Evolutionary conservation across 2,329 filamentous ascomycete genomes (phyloP).

Genomic region (Pseudocercospora pini-densiflorae): DNA sequence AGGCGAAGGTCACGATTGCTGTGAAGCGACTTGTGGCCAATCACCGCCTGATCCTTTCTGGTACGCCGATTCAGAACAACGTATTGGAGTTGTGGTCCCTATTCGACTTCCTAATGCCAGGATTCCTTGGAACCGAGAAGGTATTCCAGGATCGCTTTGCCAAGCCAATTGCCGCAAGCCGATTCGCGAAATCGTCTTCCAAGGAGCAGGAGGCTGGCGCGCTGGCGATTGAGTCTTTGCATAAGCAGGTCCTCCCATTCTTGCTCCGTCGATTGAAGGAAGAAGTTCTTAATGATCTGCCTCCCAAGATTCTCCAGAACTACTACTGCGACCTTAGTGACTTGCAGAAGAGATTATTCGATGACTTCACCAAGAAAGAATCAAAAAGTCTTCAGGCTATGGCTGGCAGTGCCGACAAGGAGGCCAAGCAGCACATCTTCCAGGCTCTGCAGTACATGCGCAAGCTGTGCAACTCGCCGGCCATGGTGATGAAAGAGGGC

Average conservation of each 20-base stretch:
- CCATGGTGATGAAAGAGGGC: constrained; percentile 91
- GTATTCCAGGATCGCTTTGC: constrained; percentile 96
- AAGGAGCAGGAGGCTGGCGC: constrained; percentile 98
- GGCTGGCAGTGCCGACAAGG: constrained; percentile 82
- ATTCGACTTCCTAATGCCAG: constrained; percentile 99
- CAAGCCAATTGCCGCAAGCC: constrained; percentile 91
- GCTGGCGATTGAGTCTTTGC: constrained; percentile 93
- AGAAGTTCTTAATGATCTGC: constrained; percentile 93
- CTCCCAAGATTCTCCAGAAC: constrained; percentile 98
- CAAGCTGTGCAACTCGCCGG: constrained; percentile 97
- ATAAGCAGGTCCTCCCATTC: constrained; percentile 98
- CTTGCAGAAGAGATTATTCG: constrained; percentile 90
- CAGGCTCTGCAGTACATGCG: constrained; percentile 99
- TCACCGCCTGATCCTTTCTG: constrained; percentile 92
- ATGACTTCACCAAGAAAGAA: constrained; percentile 94
- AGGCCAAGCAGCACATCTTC: constrained; percentile 98
- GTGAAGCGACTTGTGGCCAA: constrained; percentile 91
- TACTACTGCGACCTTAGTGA: constrained; percentile 99
- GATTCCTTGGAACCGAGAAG: constrained; percentile 93
- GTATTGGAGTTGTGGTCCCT: constrained; percentile 96
- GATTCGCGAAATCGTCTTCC: constrained; percentile 95
- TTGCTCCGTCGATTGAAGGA: constrained; percentile 94
- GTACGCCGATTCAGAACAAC: constrained; percentile 97
- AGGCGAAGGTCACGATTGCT: constrained; percentile 91
- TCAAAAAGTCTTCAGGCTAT: constrained; percentile 85